Base-by-base conservation (phyloP, 768 basidiomycete genomes). In the Exsudoporus frostii region DNA sequence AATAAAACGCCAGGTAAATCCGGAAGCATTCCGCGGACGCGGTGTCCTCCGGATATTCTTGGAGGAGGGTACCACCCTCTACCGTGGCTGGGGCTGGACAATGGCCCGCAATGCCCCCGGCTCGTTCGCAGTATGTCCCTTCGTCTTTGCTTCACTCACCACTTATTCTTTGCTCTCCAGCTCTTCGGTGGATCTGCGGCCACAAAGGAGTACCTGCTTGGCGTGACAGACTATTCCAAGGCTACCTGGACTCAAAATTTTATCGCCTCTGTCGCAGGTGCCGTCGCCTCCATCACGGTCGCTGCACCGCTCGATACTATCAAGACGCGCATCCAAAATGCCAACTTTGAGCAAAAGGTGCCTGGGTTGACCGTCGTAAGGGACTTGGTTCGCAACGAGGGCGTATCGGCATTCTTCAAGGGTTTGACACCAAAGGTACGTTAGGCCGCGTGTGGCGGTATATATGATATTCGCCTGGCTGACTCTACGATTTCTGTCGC, bases 181-280 rank as follows among this genome's bases (percentile, higher is more conserved):
- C 90, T 98, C 43, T 99, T 99, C 67, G 96, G 96, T 67, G 96
- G 92, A 40, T 97, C 95, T 1, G 96, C 96, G 0, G 80, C 83
- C 44, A 92, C 95, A 30, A 98, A 98, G 71, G 95, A 98, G 62
- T 95, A 95, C 70, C 71, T 89, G 43, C 90, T 98, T 60, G 86
- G 90, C 43, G 83, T 98, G 5, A 69, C 80, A 24, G 96, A 98
- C 70, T 99, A 92, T 76, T 88, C 86, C 48, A 82, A 86, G 61
- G 96, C 96, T n/a, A 98, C 96, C 0, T 98, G 94, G 93, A 77
- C 75, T 10, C 94, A 99, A 74, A 99, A 99, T 77, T 98, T 98
- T 65, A 81, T 98, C 61, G 93, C 96, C 1, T 96, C 93, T 13
- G 80, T 98, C 53, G 88, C 86, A 5, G 96, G 96, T 68, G 96